These are phyloP conservation scores for Pichia cactophila DNA, from an alignment of 1,139 yeast genomes.

Conservation along the genomic window DNA sequence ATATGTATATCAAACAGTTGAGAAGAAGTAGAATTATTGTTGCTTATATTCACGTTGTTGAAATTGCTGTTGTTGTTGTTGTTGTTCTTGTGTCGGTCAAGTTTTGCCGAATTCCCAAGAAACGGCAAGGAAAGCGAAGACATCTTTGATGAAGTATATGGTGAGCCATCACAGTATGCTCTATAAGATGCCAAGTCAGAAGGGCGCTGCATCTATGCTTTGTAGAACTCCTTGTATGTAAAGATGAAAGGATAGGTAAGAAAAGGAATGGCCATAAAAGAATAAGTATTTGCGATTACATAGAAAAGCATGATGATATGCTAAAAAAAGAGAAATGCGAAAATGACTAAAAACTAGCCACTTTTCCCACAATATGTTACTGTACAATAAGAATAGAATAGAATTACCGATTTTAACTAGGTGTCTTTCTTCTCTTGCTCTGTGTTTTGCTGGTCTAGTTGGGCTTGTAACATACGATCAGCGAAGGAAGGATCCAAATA, in stretches of 20 bases:
- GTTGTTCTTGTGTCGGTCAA: neutral
- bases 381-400: too few species aligned
- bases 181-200: neutral
- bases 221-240: neutral
- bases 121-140: neutral
- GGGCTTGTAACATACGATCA: conserved; percentile 18
- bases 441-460: neutral
- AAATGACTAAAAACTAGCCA: neutral
- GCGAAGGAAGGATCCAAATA: conserved; percentile 23
- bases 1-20: conserved; percentile 5
- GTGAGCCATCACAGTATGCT: neutral
- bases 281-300: too few species aligned
- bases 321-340: neutral
- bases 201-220: neutral
- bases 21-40: neutral
- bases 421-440: neutral
- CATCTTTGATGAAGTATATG: neutral
- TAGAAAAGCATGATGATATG: neutral
- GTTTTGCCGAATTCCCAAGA: neutral
- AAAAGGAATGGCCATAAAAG: neutral
- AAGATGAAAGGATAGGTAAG: too few species aligned
- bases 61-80: neutral
- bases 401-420: neutral
- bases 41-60: neutral
- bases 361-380: too few species aligned